Conservation (phyloP, 1,139 yeast genomes). For the Debaryomyces psychrophilus region DNA sequence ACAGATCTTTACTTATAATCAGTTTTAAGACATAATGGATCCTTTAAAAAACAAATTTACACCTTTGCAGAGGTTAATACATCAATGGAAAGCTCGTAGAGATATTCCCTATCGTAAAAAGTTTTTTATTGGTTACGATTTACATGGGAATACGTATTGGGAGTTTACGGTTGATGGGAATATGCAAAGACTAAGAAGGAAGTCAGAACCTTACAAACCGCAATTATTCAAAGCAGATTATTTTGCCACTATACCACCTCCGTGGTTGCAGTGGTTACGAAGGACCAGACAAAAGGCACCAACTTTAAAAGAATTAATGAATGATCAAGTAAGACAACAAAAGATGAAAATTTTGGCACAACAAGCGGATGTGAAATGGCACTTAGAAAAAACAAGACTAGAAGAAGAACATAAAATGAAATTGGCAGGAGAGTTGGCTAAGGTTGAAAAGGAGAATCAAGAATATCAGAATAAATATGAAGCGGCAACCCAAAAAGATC, state of each 20-base stretch:
- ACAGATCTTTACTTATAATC: not conserved
- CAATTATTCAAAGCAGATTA: conserved; percentile 53
- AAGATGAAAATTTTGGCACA: conserved; percentile 58
- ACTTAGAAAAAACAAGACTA: conserved; percentile 38
- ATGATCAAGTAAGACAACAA: conserved; percentile 60
- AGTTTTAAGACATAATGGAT: conserved; percentile 30
- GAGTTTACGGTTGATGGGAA: conserved; percentile 63
- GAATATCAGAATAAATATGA: conserved; percentile 16
- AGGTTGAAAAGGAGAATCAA: conserved; percentile 27
- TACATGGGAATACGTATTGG: conserved; percentile 85
- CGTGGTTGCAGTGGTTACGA: conserved; percentile 83
- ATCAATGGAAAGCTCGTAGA: conserved; percentile 62
- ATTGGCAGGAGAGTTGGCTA: conserved; percentile 38
- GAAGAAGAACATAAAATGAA: conserved; percentile 37
- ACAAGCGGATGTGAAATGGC: conserved; percentile 66
- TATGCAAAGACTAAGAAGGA: conserved; percentile 49
- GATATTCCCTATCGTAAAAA: conserved; percentile 65
- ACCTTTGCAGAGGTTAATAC: conserved; percentile 48
- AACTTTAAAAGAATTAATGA: conserved; percentile 58
- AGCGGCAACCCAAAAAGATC: conserved; percentile 16
- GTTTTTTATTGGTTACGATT: conserved; percentile 71
- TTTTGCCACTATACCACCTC: conserved; percentile 59
- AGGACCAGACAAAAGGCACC: conserved; percentile 65
- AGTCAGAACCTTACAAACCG: conserved; percentile 49
- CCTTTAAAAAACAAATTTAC: conserved; percentile 43